Evolutionary conservation across 192 early-diverging fungal species (phyloP).

Genomic region (Podila minutissima): DNA sequence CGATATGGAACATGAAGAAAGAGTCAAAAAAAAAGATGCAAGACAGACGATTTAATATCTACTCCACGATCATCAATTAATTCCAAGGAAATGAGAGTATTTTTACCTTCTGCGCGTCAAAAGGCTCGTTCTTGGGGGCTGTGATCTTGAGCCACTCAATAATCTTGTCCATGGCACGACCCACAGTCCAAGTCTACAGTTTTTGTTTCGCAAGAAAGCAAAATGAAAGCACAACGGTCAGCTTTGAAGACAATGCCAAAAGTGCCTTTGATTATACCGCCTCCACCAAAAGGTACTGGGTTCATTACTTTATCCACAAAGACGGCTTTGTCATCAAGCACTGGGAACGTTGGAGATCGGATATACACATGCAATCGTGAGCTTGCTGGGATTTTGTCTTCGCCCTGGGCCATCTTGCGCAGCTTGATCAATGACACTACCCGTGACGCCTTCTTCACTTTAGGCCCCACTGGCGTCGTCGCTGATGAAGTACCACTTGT

Average conservation of each 20-base stretch:
- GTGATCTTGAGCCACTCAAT: constrained; percentile 28
- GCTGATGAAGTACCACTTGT: not conserved
- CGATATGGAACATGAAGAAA: not conserved
- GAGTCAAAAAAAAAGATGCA: not conserved
- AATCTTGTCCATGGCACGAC: constrained; percentile 35
- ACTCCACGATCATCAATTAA: too few species aligned
- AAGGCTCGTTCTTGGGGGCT: constrained; percentile 23
- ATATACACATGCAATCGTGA: constrained; percentile 31
- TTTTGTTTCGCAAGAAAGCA: not conserved
- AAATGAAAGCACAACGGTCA: not conserved
- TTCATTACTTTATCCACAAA: constrained; percentile 31
- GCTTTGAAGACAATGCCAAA: not conserved
- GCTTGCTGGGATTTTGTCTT: constrained; percentile 38
- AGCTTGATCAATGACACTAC: constrained; percentile 34
- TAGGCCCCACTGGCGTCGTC: not conserved
- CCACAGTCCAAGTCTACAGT: constrained; percentile 34
- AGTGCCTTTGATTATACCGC: not conserved
- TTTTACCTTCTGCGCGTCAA: constrained; percentile 37
- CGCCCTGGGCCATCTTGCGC: constrained; percentile 32
- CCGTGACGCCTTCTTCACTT: constrained; percentile 33
- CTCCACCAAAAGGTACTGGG: not conserved
- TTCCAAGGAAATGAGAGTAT: not conserved
- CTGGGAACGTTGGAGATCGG: constrained; percentile 25
- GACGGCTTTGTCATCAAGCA: constrained; percentile 23
- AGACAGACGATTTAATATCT: too few species aligned